Evolutionary conservation across 78 protist species (phyloP), one percentile per base, ranked within the genome.

Genomic region (Speleostelium caveatum): DNA sequence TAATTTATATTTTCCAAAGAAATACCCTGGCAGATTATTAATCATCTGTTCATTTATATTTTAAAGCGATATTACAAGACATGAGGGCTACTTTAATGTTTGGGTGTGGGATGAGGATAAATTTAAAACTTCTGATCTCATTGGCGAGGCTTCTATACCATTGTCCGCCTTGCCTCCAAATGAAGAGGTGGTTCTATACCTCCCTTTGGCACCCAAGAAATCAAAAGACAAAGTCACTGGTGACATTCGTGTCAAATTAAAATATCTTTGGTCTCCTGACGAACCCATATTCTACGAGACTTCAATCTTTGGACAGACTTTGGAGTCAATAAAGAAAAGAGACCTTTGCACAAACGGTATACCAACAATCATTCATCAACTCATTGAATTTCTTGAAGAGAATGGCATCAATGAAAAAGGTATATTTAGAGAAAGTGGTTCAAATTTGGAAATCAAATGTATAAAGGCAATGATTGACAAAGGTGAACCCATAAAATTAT

Each of bases 71-170:
- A 80, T 80, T 17, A 56, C 89, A 51, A 80, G 63, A 33, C 51
- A 80, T 68, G 59, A 80, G 24, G 77, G 89, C 12, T 80, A 80
- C 24, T 45, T 80, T 41, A 61, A n/a, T 10, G 7, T 80, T 10
- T 68, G 61, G 39, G 66, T 80, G 4, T 80, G 89, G 89, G 89
- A 80, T 68, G 89, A 80, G n/a, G 89, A 80, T 80, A 80, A 80
- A 41, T 80, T 67, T 41, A 67, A 49, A 21, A 41, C 89, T 45
- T 39, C 88, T 26, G 89, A 80, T 58, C 68, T 67, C 21, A 67
- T 80, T 36, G 89, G 89, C 1, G 63, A 80, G 62, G 33, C 56
- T 53, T 7, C 38, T 0, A 16, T 67, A 14, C 89, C 89, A 36
- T 39, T 80, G 35, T 3, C 66, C 6, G 49, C 58, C 38, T 28